These are phyloP conservation scores for Chimonanthus praecox DNA, from an alignment of 164 flowering plant species.

Conservation along the genomic window DNA sequence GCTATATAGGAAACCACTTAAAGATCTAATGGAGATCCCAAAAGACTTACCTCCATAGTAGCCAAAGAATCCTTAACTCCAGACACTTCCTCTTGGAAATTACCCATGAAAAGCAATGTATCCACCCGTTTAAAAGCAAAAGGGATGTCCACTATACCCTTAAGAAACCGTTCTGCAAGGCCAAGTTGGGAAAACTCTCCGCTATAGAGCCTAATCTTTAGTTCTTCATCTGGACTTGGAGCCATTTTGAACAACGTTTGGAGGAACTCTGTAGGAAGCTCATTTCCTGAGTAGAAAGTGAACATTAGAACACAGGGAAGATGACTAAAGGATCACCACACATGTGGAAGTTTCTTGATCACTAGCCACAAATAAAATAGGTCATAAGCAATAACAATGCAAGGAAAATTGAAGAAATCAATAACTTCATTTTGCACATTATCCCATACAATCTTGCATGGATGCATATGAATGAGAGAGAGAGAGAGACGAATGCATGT, in stretches of 20 bases:
- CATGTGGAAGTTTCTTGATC: too few species aligned
- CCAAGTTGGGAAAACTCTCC: constrained; percentile 77
- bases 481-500: too few species aligned
- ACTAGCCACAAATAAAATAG: too few species aligned
- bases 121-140: constrained; percentile 78
- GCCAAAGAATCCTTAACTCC: constrained; percentile 53
- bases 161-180: constrained; percentile 79
- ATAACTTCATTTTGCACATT: too few species aligned
- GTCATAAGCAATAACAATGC: too few species aligned
- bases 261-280: constrained; percentile 77
- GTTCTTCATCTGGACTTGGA: constrained; percentile 83
- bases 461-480: too few species aligned
- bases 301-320: neutral
- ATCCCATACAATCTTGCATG: too few species aligned
- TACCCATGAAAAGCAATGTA: constrained; percentile 60
- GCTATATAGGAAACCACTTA: neutral
- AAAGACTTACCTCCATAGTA: constrained; percentile 58
- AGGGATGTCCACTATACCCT: constrained; percentile 70
- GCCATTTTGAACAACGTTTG: constrained; percentile 79
- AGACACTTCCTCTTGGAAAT: constrained; percentile 64
- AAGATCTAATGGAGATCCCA: neutral
- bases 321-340: neutral
- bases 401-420: too few species aligned
- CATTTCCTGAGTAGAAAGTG: constrained; percentile 52
- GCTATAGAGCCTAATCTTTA: constrained; percentile 60